These are phyloP conservation scores for Heliocybe sulcata DNA, from an alignment of 1,284 basidiomycete genomes.

Conservation along the genomic window DNA sequence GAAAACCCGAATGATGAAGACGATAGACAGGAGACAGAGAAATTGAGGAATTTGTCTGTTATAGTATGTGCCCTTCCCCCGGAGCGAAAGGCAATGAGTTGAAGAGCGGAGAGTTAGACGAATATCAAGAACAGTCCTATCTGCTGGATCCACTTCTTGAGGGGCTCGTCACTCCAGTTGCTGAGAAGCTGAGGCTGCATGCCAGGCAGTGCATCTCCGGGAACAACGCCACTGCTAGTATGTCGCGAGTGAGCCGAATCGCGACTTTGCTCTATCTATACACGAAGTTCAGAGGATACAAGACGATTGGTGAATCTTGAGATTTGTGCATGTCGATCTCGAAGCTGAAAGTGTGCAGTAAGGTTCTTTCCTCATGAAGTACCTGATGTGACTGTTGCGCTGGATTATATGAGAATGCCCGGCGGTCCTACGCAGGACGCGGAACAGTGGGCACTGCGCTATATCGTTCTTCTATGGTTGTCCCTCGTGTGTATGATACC, in stretches of 20 bases:
- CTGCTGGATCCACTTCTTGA: conserved; percentile 96
- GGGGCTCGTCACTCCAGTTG: conserved; percentile 71
- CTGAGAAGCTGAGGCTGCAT: conserved; percentile 55
- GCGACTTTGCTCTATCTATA: conserved; percentile 75
- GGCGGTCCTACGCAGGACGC: conserved; percentile 36
- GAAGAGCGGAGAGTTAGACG: conserved; percentile 55
- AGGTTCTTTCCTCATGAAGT: conserved; percentile 91
- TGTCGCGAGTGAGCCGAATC: conserved; percentile 42
- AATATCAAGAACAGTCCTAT: conserved; percentile 92
- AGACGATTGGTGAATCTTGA: conserved; percentile 75
- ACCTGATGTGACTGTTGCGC: conserved; percentile 69
- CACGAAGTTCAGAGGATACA: conserved; percentile 88
- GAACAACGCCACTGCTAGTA: conserved; percentile 25
- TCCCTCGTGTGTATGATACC: conserved; percentile 93
- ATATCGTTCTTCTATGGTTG: conserved; percentile 87
- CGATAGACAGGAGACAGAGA: conserved; percentile 30
- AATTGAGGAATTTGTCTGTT: conserved; percentile 33
- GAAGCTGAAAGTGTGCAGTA: conserved; percentile 37
- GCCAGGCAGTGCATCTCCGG: conserved; percentile 39
- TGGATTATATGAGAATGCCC: conserved; percentile 56
- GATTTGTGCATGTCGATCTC: not conserved
- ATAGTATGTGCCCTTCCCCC: conserved; percentile 31
- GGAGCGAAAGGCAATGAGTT: not conserved
- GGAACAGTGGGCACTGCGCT: conserved; percentile 75
- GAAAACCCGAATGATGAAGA: conserved; percentile 40